Percentiles rank a stretch among this genome's conserved stretches.
phyloP scores from a whole-genome alignment of 176 grass and related monocot genomes.

The Carex kokanica region DNA sequence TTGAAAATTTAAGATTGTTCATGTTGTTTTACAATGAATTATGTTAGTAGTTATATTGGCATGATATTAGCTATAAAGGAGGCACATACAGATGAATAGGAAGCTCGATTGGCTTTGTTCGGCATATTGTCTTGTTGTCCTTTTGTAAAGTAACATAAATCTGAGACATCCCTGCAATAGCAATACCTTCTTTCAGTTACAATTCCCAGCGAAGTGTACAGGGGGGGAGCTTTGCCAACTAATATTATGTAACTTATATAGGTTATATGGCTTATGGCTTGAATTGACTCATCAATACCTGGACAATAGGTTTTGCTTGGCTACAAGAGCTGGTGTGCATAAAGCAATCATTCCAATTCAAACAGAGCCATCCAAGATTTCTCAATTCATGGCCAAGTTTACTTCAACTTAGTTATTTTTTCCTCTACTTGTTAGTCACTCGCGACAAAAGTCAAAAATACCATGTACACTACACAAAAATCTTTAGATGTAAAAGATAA shows the following conservation, averaged over 20 bases:
- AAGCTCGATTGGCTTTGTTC: not conserved
- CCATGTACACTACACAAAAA: not conserved
- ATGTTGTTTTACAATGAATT: not conserved
- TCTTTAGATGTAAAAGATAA: not conserved
- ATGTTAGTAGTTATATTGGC: not conserved
- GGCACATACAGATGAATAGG: conserved; percentile 2
- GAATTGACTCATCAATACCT: not conserved
- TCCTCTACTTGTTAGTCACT: not conserved
- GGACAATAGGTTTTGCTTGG: not conserved
- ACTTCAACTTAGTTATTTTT: not conserved
- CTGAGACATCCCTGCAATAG: conserved; percentile 4
- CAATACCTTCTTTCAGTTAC: not conserved
- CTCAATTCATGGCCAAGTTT: not conserved
- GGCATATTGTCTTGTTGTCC: conserved; percentile 16
- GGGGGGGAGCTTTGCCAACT: not conserved
- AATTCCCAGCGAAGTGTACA: not conserved
- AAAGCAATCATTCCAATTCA: not conserved
- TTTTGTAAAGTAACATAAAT: conserved; percentile 6
- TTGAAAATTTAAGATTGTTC: not conserved
- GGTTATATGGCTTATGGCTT: not conserved
- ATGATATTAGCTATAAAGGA: not conserved
- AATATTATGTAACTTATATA: not conserved
- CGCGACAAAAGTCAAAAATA: not conserved
- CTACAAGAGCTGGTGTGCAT: not conserved
- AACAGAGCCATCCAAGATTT: not conserved